These are phyloP conservation scores for Ceratonia siliqua DNA, from an alignment of 306 rosid species.

Conservation along the genomic window DNA sequence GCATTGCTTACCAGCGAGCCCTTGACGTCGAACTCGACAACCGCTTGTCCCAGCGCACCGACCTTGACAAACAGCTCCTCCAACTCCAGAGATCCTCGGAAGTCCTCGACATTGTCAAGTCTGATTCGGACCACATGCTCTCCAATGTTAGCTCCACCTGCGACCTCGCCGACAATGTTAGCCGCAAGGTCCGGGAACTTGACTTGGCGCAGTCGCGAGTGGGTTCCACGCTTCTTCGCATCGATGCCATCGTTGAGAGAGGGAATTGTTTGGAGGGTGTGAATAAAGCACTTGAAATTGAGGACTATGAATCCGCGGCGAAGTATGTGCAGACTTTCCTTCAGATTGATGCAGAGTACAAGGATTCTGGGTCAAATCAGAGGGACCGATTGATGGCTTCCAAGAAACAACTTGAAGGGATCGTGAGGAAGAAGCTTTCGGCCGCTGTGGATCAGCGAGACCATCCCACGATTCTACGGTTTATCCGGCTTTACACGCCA, in stretches of 20 bases:
- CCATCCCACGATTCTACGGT: conserved; percentile 60
- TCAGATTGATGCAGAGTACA: conserved; percentile 70
- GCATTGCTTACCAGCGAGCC: conserved; percentile 22
- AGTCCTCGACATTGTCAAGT: conserved; percentile 70
- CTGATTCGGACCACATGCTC: conserved; percentile 53
- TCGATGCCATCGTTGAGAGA: conserved; percentile 80
- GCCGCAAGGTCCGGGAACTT: conserved; percentile 84
- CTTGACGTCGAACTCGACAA: conserved; percentile 65
- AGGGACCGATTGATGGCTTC: conserved; percentile 61
- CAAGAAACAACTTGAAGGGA: conserved; percentile 68
- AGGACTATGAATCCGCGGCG: conserved; percentile 77
- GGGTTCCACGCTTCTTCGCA: conserved; percentile 69
- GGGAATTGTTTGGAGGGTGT: conserved; percentile 80
- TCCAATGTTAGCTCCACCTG: conserved; percentile 10
- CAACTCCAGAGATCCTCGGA: conserved; percentile 68
- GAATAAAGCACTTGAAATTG: conserved; percentile 57
- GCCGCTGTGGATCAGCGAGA: conserved; percentile 83
- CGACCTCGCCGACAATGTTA: conserved; percentile 34
- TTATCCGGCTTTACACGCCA: conserved; percentile 63
- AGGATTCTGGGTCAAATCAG: conserved; percentile 78
- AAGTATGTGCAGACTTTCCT: conserved; percentile 63
- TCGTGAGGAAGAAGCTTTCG: conserved; percentile 73
- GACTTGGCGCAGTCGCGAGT: conserved; percentile 91
- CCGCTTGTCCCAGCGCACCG: conserved; percentile 72
- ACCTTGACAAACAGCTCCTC: conserved; percentile 72